Evolutionary conservation across 768 basidiomycete genomes (phyloP), one percentile per base, ranked within the genome.

Genomic region (Inosperma sp.): DNA sequence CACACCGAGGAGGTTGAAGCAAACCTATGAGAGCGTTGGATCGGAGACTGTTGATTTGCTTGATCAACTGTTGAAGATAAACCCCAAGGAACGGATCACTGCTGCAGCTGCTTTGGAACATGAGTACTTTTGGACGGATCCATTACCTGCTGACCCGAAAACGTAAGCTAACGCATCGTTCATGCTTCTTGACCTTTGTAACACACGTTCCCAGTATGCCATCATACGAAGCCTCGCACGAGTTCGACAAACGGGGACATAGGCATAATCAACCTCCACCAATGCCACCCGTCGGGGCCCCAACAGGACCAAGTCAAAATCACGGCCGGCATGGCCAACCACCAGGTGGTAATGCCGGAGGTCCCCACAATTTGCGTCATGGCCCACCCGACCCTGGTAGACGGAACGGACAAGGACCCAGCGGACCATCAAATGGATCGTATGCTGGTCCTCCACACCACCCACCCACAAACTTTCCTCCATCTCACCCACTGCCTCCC

Each of bases 51-150:
- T 77, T 29, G 91, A 95, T 63, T 72, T 97, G 21, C 61, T 96
- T 55, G 92, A 93, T 58, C 84, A 82, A 60, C 70, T 97, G 29
- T 71, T 97, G 22, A 82, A 75, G 0, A 85, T 92, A 58, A 88
- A 97, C 64, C 95, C 95, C 2, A 75, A 76, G 53, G 80, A 87
- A 50, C 79, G 95, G 16, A 78, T 93, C 33, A 93, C 93, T 2
- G 95, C 95, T 7, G 68, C 79, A 2, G 78, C 91, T 51, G 94
- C 94, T 0, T 76, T 97, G 46, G 86, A 93, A 58, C 93, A 97
- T 63, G 84, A 88, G 16, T 98, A 93, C 72, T 96, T 98, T 67
- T 96, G 91, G 90, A 84, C 83, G 0, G 84, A 89, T 56, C 94
- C 95, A 0, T 60, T 92, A 30, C 89, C 93, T 29, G 88, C 88